Evolutionary conservation across 2,329 filamentous ascomycete genomes (phyloP), one percentile per base, ranked within the genome.

Genomic region (Aspergillus sp.): DNA sequence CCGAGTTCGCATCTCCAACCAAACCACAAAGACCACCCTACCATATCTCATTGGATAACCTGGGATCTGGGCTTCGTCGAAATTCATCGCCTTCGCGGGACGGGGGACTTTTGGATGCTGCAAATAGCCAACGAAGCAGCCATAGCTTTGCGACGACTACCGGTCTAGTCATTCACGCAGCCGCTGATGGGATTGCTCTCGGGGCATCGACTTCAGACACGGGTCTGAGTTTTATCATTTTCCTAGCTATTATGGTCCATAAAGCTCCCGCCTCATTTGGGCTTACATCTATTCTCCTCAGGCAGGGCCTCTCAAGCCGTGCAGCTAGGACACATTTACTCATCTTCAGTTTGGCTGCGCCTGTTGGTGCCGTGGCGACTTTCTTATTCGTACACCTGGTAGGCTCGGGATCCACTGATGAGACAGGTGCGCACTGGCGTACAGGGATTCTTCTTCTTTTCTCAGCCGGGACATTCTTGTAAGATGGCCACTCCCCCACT

Each of bases 231-330:
- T 86, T 98, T 59, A 90, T 99, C 66, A 91, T 99, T 39, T 99
- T 99, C 73, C 76, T 96, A 41, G 95, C 95, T 11, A 95, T 99
- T 65, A 96, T 99, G 90, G 85, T 98, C 5, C 95, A 99, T 76
- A 99, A 98, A 77, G 93, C 92, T 1, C 93, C 93, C 0, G 95
- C 95, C 1, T 93, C 95, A 0, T 99, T 99, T 77, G 95, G 95
- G 0, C 78, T 99, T 48, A 98, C 93, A 0, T 93, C 92, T 1
- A 85, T 97, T 2, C 78, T 99, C 47, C 80, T 99, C 47, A 96
- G 93, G 73, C 92, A 97, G 70, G 95, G 95, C 0, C 80, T 98
- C 1, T 91, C 90, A 12, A 98, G 96, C 74, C 86, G 93, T 43
- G 88, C 87, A 9, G 91, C 92, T 1, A 82, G 93, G 56, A 88